phyloP scores from a whole-genome alignment of 306 rosid genomes.

The Citrullus colocynthis region DNA sequence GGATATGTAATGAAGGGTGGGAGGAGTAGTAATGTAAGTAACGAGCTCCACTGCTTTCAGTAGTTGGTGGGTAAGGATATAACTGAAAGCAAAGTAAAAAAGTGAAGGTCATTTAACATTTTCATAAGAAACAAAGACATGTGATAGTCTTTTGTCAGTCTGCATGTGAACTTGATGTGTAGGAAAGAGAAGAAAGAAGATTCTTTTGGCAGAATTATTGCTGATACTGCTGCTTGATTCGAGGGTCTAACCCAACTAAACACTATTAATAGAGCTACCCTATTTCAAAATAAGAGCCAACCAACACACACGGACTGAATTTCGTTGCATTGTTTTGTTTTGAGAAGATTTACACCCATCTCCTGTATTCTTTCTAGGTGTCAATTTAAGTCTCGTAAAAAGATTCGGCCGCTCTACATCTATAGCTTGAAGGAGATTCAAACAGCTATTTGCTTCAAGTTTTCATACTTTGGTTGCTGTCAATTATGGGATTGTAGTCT shows the following conservation, averaged over 20 bases:
- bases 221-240: slow-evolving; percentile 6
- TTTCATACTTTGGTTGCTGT: background rate
- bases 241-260: background rate
- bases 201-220: slow-evolving; percentile 8
- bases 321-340: background rate
- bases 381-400: background rate
- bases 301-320: background rate
- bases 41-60: background rate
- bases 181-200: slow-evolving; percentile 7
- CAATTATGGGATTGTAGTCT: background rate
- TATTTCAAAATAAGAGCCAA: background rate
- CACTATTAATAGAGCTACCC: background rate
- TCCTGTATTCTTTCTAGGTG: background rate
- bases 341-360: background rate
- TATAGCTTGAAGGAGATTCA: background rate
- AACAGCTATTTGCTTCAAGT: background rate
- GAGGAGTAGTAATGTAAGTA: background rate
- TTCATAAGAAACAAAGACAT: slow-evolving; percentile 7
- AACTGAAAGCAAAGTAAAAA: slow-evolving; percentile 6
- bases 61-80: slow-evolving; percentile 3
- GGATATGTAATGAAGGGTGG: slow-evolving; percentile 6
- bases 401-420: background rate
- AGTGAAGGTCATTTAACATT: background rate
- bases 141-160: slow-evolving; percentile 3
- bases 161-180: slow-evolving; percentile 8